Base-by-base conservation (phyloP, 176 grass and related monocot species). In the Aegilops sharonensis region DNA sequence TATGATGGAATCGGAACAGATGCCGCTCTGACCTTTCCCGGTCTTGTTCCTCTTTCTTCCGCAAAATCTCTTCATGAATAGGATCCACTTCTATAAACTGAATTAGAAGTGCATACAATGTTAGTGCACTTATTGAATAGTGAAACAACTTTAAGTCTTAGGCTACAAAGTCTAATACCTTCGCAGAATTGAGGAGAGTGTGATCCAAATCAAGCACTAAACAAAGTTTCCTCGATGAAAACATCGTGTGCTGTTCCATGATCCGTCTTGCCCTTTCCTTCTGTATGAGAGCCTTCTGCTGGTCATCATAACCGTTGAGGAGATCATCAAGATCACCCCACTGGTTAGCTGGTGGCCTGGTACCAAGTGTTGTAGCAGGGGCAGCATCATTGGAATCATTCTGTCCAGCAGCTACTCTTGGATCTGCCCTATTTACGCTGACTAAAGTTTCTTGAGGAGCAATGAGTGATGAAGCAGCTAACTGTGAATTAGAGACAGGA, bases 131-230 rank as follows among this genome's bases (percentile, higher is more conserved):
- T 82, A 21, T 61, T 12, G 88, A 81, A 86, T 9, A 39, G 54
- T 79, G 57, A 83, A 80, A 45, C 52, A 85, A 83, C 54, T 45
- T 45, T 30, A 24, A 72, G 20, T n/a, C 29, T 68, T 71, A 75
- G 59, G 60, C 65, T 60, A 57, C 83, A 64, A 74, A 75, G 35
- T 34, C 42, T 72, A 89, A 78, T 93, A 99, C 97, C 94, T 96
- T 99, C 5, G 94, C 94, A 34, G 97, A 99, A 86, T 99, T 99
- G 78, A 99, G 94, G 10, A 99, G 92, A 4, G 97, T 99, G 74
- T 99, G 97, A 86, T 99, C 97, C 77, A 99, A 90, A 88, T 99
- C 97, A 89, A 99, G 94, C 34, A 99, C 97, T 84, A 99, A 90
- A 74, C 94, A 94, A 83, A 99, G 90, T 59, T 99, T 99, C 68